Percentiles rank a stretch among this genome's conserved stretches.
Evolutionary conservation across 139 green algal genomes (phyloP).

Genomic region (Coccomyxa sp.): DNA sequence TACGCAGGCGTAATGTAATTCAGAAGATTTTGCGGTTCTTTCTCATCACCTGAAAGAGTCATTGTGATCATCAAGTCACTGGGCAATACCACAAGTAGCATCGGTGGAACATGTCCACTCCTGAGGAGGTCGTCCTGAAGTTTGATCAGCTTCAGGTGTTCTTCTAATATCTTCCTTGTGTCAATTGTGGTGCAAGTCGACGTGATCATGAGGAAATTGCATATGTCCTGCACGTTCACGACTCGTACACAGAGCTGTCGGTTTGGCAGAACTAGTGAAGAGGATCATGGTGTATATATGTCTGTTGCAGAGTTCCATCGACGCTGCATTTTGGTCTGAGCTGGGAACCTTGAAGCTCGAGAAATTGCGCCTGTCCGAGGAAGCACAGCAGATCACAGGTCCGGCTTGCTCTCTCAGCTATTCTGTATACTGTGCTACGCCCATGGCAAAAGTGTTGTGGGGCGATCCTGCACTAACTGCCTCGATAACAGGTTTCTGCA

Average conservation of each 20-base stretch:
- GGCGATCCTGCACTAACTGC: not conserved
- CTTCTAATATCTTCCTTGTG: not conserved
- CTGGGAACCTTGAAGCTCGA: slow-evolving; percentile 72
- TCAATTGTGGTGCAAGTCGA: not conserved
- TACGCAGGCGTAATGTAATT: not conserved
- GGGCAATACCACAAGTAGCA: not conserved
- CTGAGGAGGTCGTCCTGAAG: slow-evolving; percentile 1
- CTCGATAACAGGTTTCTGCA: not conserved
- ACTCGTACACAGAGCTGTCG: too few relatives aligned
- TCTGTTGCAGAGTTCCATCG: slow-evolving; percentile 63
- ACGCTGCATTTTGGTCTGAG: slow-evolving; percentile 75
- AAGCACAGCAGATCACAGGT: slow-evolving; percentile 29
- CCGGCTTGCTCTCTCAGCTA: not conserved
- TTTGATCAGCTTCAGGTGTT: slow-evolving; percentile 19
- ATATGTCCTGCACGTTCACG: not conserved
- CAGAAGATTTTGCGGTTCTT: not conserved
- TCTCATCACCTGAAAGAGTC: not conserved
- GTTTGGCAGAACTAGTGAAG: not conserved
- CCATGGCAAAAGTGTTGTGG: not conserved
- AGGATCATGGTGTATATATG: not conserved
- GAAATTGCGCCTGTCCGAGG: slow-evolving; percentile 46
- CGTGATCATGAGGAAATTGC: not conserved
- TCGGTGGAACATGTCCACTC: not conserved
- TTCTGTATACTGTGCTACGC: not conserved
- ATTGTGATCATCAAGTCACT: not conserved